These are phyloP conservation scores for Thuja plicata DNA, from an alignment of 83 land plant species.

Conservation along the genomic window DNA sequence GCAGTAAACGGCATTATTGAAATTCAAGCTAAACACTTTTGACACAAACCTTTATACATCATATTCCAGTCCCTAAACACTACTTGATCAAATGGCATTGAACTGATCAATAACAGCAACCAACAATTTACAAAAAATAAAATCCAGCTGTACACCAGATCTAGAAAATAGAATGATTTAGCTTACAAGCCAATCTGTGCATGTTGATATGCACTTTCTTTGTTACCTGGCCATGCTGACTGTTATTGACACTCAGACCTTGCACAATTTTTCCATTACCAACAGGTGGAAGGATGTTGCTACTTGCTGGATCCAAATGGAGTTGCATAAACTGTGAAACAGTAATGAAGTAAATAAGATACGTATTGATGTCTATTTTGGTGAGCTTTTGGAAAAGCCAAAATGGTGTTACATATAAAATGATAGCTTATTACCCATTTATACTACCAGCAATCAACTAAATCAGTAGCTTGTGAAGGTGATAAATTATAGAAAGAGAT, in stretches of 20 bases:
- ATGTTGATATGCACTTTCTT: not conserved
- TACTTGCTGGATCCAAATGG: conserved; percentile 85
- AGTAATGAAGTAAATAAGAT: not conserved
- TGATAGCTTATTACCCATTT: not conserved
- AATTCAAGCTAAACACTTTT: not conserved
- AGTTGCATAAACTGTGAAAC: conserved; percentile 81
- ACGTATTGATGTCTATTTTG: not conserved
- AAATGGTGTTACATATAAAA: not conserved
- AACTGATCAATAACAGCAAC: not conserved
- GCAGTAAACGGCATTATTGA: not conserved
- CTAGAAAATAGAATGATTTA: conserved; percentile 1
- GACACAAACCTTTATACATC: not conserved
- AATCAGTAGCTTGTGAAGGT: not conserved
- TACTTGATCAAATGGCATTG: not conserved
- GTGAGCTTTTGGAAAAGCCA: conserved; percentile 3
- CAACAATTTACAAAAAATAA: not conserved
- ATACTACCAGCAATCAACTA: not conserved
- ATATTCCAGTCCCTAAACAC: not conserved
- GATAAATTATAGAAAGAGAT: not conserved
- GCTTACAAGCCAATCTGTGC: not conserved
- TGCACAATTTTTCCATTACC: conserved; percentile 76
- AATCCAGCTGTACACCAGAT: not conserved
- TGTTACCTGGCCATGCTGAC: conserved; percentile 89
- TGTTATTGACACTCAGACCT: conserved; percentile 67
- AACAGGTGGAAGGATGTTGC: conserved; percentile 64